Conservation (phyloP, 129 eudicot species). For the Pseudognaphalium luteoalbum region DNA sequence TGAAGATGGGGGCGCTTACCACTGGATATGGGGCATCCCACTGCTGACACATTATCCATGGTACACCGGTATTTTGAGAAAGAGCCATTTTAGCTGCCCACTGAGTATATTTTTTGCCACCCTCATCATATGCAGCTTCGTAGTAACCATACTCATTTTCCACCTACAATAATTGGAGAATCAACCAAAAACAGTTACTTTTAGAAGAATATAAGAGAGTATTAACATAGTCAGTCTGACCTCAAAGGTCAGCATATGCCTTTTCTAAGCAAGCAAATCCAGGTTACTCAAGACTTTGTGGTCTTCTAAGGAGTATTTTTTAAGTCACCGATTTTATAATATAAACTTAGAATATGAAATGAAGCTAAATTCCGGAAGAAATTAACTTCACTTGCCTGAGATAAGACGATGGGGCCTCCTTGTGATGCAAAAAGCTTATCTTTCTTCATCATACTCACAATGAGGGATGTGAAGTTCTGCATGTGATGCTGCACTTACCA, state of each 20-base stretch:
- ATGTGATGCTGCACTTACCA: constrained; percentile 68
- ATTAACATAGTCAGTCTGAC: background rate
- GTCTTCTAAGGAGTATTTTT: background rate
- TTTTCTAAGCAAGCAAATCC: background rate
- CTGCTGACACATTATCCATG: constrained; percentile 99
- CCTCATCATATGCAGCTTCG: constrained; percentile 80
- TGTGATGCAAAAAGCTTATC: constrained; percentile 93
- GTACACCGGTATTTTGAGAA: constrained; percentile 85
- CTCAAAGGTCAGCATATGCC: background rate
- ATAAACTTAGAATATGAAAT: background rate
- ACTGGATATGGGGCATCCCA: constrained; percentile 90
- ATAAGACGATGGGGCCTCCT: constrained; percentile 97
- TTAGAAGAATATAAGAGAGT: background rate
- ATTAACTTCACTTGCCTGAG: constrained; percentile 63
- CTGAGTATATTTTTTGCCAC: constrained; percentile 72
- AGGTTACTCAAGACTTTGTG: background rate
- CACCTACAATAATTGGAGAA: constrained; percentile 43
- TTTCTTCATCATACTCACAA: constrained; percentile 88
- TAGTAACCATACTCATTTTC: constrained; percentile 95
- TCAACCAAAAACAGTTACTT: constrained; percentile 5
- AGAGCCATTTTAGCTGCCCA: constrained; percentile 99
- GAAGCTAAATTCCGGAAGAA: background rate
- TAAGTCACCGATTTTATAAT: background rate
- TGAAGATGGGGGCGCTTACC: constrained; percentile 41
- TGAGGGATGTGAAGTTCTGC: constrained; percentile 78